Conservation (phyloP, 257 asterid species). For the Nicotiana tomentosiformis region DNA sequence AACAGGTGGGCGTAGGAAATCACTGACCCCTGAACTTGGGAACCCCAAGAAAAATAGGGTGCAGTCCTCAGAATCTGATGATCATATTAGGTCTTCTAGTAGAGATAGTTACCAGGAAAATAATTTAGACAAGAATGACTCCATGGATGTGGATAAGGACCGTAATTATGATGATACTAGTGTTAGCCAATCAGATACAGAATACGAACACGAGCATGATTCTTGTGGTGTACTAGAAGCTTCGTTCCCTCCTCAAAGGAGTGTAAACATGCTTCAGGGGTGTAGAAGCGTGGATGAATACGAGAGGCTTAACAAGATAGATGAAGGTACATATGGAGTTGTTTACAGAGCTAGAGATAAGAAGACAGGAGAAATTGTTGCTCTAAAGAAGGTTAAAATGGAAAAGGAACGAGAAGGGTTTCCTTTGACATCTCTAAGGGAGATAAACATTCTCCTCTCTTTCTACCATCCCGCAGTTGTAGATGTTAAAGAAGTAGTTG, state of each 20-base stretch:
- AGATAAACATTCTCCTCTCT: conserved; percentile 72
- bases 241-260: conserved; percentile 43
- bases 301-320: conserved; percentile 73
- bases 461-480: conserved; percentile 65
- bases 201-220: conserved; percentile 42
- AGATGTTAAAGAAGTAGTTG: conserved; percentile 82
- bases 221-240: conserved; percentile 45
- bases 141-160: conserved; percentile 44
- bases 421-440: conserved; percentile 70
- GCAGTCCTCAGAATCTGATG: conserved; percentile 54
- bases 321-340: conserved; percentile 85
- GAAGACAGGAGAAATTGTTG: conserved; percentile 75
- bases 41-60: conserved; percentile 41
- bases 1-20: conserved; percentile 35
- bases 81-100: conserved; percentile 55
- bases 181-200: conserved; percentile 46
- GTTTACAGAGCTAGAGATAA: conserved; percentile 76
- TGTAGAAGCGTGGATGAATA: conserved; percentile 76
- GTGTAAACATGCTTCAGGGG: conserved; percentile 76
- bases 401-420: conserved; percentile 73
- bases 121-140: conserved; percentile 32
- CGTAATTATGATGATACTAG: conserved; percentile 26
- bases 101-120: conserved; percentile 43
- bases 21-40: conserved; percentile 48
- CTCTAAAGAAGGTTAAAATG: conserved; percentile 74